Conservation (phyloP, 768 basidiomycete genomes). For the Leccinum fibrillosum region DNA sequence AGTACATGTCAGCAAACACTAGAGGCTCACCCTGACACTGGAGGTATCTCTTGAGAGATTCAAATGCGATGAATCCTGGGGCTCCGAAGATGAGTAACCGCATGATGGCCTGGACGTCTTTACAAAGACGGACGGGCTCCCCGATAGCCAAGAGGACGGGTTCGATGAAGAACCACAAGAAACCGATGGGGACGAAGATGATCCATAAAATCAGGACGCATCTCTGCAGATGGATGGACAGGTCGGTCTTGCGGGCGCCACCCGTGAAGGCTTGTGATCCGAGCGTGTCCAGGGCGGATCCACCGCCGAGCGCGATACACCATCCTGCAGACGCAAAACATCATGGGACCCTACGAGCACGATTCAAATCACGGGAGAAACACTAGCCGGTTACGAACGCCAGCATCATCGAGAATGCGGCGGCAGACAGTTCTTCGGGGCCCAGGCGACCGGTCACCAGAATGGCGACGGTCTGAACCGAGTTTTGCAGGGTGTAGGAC, state of each 20-base stretch:
- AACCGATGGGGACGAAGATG: conserved; percentile 58
- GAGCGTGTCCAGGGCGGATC: conserved; percentile 73
- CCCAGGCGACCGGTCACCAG: conserved; percentile 66
- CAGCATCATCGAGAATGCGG: conserved; percentile 74
- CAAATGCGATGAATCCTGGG: conserved; percentile 73
- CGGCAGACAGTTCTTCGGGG: conserved; percentile 63
- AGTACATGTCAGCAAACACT: not conserved
- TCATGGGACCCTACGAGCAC: conserved; percentile 50
- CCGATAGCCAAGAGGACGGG: conserved; percentile 62
- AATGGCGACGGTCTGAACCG: conserved; percentile 64
- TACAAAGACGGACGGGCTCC: conserved; percentile 54
- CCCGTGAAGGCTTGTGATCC: conserved; percentile 78
- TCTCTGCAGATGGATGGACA: conserved; percentile 71
- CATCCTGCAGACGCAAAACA: conserved; percentile 50
- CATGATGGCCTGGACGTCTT: conserved; percentile 62
- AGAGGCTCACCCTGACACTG: conserved; percentile 65
- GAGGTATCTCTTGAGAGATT: conserved; percentile 75
- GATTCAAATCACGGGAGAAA: conserved; percentile 19
- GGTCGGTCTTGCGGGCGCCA: conserved; percentile 52
- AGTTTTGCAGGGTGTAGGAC: conserved; percentile 72
- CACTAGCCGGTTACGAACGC: conserved; percentile 77
- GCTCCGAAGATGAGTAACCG: conserved; percentile 62
- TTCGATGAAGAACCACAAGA: conserved; percentile 63
- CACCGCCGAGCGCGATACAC: conserved; percentile 76
- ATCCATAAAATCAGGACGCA: conserved; percentile 63